Evolutionary conservation across 441 rosid species (phyloP).

Genomic region (Adansonia gregorii): DNA sequence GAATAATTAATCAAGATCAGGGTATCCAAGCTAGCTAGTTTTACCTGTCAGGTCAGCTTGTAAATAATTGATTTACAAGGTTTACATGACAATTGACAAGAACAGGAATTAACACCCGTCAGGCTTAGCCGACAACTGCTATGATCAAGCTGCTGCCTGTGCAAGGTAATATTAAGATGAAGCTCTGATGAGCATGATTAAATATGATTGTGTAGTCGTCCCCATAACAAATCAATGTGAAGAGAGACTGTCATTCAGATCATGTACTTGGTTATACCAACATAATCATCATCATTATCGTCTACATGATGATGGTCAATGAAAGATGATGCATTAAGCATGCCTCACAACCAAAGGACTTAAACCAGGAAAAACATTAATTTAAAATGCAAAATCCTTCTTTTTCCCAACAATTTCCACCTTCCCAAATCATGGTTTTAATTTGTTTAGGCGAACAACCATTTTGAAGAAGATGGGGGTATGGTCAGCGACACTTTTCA

Average conservation of each 20-base stretch:
- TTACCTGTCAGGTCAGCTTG: no score
- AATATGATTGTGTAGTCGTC: constrained; percentile 31
- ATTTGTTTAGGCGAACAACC: no score
- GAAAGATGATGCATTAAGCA: constrained; percentile 42
- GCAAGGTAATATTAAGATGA: constrained; percentile 21
- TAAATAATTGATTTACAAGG: no score
- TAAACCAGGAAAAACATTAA: no score
- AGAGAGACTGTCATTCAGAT: constrained; percentile 20
- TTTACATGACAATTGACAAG: no score
- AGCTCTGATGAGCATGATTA: constrained; percentile 18
- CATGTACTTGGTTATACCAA: constrained; percentile 38
- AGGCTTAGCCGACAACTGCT: not conserved
- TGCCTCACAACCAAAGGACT: constrained; percentile 24
- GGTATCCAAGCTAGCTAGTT: no score
- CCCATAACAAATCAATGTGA: constrained; percentile 32
- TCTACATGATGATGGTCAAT: constrained; percentile 29
- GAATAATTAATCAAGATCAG: no score
- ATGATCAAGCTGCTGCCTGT: constrained; percentile 31
- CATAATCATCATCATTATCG: constrained; percentile 42
- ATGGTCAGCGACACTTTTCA: constrained; percentile 31
- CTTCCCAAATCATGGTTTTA: constrained; percentile 28
- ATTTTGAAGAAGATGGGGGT: no score
- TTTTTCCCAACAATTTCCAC: constrained; percentile 23
- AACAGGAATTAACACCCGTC: not conserved
- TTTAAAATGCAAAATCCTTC: no score